Evolutionary conservation across 371 early-diverging fungal species (phyloP), one percentile per base, ranked within the genome.

Genomic region (Apophysomyces variabilis): DNA sequence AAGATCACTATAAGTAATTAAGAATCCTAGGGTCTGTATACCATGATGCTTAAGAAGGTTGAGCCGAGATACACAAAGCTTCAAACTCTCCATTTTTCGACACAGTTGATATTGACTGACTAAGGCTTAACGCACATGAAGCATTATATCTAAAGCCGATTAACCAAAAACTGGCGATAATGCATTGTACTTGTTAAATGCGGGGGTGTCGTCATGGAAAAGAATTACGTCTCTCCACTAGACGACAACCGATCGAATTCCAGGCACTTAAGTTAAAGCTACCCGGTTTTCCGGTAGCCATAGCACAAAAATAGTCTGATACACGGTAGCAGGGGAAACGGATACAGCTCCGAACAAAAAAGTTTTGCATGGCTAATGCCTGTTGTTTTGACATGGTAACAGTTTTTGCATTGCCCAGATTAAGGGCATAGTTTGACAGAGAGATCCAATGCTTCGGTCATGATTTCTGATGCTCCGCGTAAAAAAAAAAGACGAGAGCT

Each of bases 311-410:
- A 50, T 50, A 50, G 54, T 21, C 21, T 47, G 21, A 35, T 50
- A 26, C 54, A 50, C 54, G 21, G 21, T 50, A n/a, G 21, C 13
- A 50, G 4, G 21, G 50, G 1, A 13, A 41, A 18, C 18, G 21
- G 54, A 50, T 11, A 50, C 9, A 50, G 54, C 54, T 50, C 54
- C 54, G 54, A 50, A 50, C 16, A 21, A 50, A 50, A 50, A 47
- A 41, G 41, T 11, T 11, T 8, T 50, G 9, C 54, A 26, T 21
- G 8, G 21, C n/a, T 21, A 21, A 50, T 21, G 5, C 21, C 54
- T 50, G 9, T 50, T 50, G 54, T 21, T 26, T 26, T 50, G 54
- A 18, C 21, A 50, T 50, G 54, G 21, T 21, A 26, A 32, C 9
- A 50, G 7, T 21, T 50, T 21, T 13, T 5, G 54, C n/a, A 50